Base-by-base conservation (phyloP, 805 yeast species). In the Monosporozyma solicola region DNA sequence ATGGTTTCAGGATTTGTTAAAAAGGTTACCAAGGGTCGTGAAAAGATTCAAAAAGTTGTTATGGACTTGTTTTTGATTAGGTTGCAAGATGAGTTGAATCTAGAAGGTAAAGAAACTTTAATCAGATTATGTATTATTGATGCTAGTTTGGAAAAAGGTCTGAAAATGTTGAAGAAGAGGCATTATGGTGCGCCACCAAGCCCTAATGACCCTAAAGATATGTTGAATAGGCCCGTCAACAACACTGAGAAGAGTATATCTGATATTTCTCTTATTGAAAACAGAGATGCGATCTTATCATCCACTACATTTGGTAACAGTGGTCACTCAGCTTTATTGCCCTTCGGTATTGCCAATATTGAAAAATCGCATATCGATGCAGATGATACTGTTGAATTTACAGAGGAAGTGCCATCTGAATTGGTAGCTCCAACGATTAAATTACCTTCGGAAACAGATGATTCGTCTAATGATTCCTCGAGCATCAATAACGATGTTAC, bases 41-140 rank as follows among this genome's bases (percentile, higher is more conserved):
- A 60, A 0, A 67, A 70, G 41, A 70, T 83, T 35, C 75, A 73
- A 41, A 72, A 74, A 32, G 72, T 82, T 1, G 77, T 81, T 48
- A 75, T 75, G 41, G 85, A 83, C 54, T 69, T 89, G 51, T 78
- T 84, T 61, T 74, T 73, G 45, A 67, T 84, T 48, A 83, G 86
- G 63, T 65, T 77, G 16, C 73, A 77, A 49, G 79, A 78, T 22
- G 73, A 77, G 55, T 72, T 88, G 56, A 81, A 75, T 50, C 62
- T 80, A 2, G 88, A 85, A 57, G 96, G 95, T 20, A 87, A 87
- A 65, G 96, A 89, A 66, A 76, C 89, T 1, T 70, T 88, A 45
- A 77, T 89, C 22, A 74, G 91, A 56, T 73, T 88, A 53, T 80
- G 87, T 51, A 82, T 82, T 52, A 74, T 88, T 53, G 91, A 86